Evolutionary conservation across 768 basidiomycete species (phyloP).

Genomic region (Podaxis sp.): DNA sequence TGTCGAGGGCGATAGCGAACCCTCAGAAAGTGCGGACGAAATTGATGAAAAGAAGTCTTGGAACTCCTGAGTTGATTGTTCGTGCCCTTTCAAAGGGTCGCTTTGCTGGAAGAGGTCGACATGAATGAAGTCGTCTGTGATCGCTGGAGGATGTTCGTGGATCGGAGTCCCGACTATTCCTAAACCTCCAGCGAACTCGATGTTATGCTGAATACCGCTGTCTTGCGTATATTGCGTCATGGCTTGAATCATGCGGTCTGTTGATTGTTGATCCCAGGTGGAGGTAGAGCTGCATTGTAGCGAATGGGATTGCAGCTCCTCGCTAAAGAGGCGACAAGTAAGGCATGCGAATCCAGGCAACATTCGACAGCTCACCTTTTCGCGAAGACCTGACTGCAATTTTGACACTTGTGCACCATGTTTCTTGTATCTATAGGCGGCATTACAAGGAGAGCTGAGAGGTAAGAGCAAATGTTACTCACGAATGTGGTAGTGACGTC

Average conservation of each 20-base stretch:
- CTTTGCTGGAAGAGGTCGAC: slow-evolving; percentile 19
- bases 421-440: slow-evolving; percentile 24
- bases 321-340: slow-evolving; percentile 6
- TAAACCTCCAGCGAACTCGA: slow-evolving; percentile 9
- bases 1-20: slow-evolving; percentile 26
- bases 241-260: slow-evolving; percentile 13
- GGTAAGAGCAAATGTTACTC: slow-evolving; percentile 15
- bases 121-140: slow-evolving; percentile 7
- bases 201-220: slow-evolving; percentile 9
- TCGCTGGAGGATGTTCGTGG: slow-evolving; percentile 6
- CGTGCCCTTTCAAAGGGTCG: neutral
- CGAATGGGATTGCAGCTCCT: slow-evolving; percentile 14
- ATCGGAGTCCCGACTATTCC: slow-evolving; percentile 13
- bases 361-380: slow-evolving; percentile 18
- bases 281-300: slow-evolving; percentile 10
- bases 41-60: slow-evolving; percentile 15
- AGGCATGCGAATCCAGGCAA: neutral
- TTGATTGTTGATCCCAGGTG: slow-evolving; percentile 7
- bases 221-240: slow-evolving; percentile 10
- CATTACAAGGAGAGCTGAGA: slow-evolving; percentile 12
- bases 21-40: slow-evolving; percentile 18
- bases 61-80: slow-evolving; percentile 8
- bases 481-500: slow-evolving; percentile 35
- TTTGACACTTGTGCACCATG: slow-evolving; percentile 24
- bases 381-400: slow-evolving; percentile 23